Percentiles rank a stretch among this genome's conserved stretches.
These are phyloP conservation scores for Cladosporium sphaerospermum DNA, from an alignment of 2,329 filamentous ascomycete species.

Conservation along the genomic window DNA sequence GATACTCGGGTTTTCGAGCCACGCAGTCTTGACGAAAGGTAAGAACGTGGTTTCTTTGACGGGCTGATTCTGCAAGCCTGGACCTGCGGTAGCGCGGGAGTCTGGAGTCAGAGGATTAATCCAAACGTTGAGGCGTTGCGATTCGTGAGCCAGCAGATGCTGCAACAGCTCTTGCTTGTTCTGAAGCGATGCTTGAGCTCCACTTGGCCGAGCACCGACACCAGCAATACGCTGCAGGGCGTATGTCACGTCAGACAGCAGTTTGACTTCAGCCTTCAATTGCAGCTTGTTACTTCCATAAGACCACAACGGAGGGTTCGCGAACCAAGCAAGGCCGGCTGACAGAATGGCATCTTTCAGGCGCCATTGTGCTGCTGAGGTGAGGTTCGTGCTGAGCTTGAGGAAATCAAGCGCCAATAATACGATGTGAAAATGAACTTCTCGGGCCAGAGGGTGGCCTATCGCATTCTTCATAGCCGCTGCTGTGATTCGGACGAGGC, in stretches of 20 bases:
- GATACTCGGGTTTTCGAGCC: conserved; percentile 76
- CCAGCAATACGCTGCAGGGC: conserved; percentile 59
- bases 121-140: conserved; percentile 81
- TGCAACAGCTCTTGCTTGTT: conserved; percentile 79
- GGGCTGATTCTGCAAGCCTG: conserved; percentile 32
- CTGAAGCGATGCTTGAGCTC: conserved; percentile 60
- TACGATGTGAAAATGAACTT: conserved; percentile 84
- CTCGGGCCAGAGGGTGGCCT: conserved; percentile 79
- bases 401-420: conserved; percentile 76
- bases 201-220: conserved; percentile 45
- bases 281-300: conserved; percentile 92
- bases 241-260: conserved; percentile 67
- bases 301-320: conserved; percentile 75
- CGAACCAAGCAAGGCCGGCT: conserved; percentile 85
- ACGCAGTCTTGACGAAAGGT: conserved; percentile 72
- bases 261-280: conserved; percentile 81
- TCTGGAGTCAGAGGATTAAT: conserved; percentile 69
- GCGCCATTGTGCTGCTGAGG: conserved; percentile 65
- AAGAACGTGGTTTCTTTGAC: conserved; percentile 32
- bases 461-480: conserved; percentile 64
- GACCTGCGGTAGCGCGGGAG: conserved; percentile 26
- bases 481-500: conserved; percentile 73
- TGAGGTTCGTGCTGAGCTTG: conserved; percentile 59
- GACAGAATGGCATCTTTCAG: conserved; percentile 86
- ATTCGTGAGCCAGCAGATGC: conserved; percentile 76